A percentile compares a stretch with the other conserved stretches of the same genome.
These are phyloP conservation scores for Rhodotorula toruloides DNA, from an alignment of 768 basidiomycete genomes.

Conservation along the genomic window DNA sequence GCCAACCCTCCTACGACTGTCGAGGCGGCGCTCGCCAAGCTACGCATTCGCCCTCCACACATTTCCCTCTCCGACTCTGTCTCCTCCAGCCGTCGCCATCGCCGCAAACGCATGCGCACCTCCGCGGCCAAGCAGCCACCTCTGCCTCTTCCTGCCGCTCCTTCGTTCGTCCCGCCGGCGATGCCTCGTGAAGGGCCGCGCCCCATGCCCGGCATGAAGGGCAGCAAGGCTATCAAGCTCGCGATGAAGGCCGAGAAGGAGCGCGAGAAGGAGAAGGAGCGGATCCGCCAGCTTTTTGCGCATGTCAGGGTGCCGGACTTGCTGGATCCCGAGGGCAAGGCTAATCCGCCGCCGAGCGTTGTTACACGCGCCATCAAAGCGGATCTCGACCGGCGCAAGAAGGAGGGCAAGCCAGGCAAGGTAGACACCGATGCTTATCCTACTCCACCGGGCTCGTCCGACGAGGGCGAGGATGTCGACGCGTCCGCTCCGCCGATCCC, in stretches of 20 bases:
- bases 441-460: conserved; percentile 22
- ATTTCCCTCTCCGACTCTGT: conserved; percentile 20
- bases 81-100: conserved; percentile 13
- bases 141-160: conserved; percentile 14
- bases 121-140: conserved; percentile 15
- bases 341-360: conserved; percentile 12
- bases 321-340: conserved; percentile 22
- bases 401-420: conserved; percentile 1
- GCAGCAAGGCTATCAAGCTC: conserved; percentile 37
- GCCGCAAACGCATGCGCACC: conserved; percentile 8
- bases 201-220: conserved; percentile 32
- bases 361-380: conserved; percentile 13
- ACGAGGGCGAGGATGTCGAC: conserved; percentile 10
- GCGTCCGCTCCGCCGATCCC: neutral
- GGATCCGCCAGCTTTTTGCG: conserved; percentile 19
- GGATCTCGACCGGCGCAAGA: conserved; percentile 3
- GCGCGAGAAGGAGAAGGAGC: conserved; percentile 36
- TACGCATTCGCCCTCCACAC: conserved; percentile 32
- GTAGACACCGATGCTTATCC: conserved; percentile 2
- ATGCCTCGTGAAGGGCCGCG: conserved; percentile 27
- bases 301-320: conserved; percentile 22
- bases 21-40: conserved; percentile 38
- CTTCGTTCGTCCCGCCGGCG: conserved; percentile 28
- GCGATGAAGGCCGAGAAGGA: conserved; percentile 36
- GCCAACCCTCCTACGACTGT: conserved; percentile 33